Evolutionary conservation across 2,329 filamentous ascomycete genomes (phyloP), one percentile per base, ranked within the genome.

Genomic region (Immersiporthe knoxdaviesiana): DNA sequence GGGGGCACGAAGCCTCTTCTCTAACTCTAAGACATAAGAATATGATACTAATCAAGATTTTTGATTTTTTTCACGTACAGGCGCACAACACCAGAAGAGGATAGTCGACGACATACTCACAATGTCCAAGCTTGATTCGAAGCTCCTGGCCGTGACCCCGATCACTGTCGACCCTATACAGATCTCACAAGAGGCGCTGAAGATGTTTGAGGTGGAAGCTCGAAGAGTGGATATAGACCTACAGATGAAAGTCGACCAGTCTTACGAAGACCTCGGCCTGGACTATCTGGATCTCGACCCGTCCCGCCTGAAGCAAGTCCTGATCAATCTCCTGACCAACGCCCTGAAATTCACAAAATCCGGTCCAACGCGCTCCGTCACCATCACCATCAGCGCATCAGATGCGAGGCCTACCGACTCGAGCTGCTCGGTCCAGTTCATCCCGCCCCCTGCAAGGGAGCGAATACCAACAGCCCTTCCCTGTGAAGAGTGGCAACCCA

Each of bases 251-350:
- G 83, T 92, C 16, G 88, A 91, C 73, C 76, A 84, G 21, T 90
- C 90, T 0, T 91, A 90, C 75, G 81, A 80, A 4, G 79, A 84
- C 1, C 80, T 90, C 1, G 80, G 80, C 0, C 81, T 92, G 44
- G 87, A 91, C 47, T 93, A 88, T 83, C 87, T 94, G 3, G 80
- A 84, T 44, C 79, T 93, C 37, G 92, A 95, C 76, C 90, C 92
- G 0, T 91, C 90, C 21, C 85, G 92, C 32, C 88, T 95, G 63
- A 85, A 92, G 65, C 92, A 95, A 77, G 90, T 94, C 0, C 82
- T 94, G 3, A 93, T 95, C 77, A 95, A 95, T 74, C 84, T 95
- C 1, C 86, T 92, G 11, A 92, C 91, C 10, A 95, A 95, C 74
- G 91, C 92, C 0, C 90, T 95, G 77, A 95, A 95, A 74, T 95